Base-by-base conservation (phyloP, 345 rosid species). In the Excoecaria agallocha region DNA sequence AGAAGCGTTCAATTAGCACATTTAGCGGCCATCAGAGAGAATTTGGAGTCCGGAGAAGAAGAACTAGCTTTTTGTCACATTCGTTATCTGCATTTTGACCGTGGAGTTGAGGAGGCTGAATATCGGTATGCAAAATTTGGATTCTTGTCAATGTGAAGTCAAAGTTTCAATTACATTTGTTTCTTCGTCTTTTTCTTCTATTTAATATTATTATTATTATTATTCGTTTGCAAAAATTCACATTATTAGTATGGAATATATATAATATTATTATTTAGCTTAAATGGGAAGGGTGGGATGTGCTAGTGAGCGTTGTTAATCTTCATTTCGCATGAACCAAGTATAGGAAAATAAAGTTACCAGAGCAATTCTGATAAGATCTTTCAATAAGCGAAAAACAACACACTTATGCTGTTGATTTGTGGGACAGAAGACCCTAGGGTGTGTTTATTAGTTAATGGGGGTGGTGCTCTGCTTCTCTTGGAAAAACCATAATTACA, bases 1-100 rank as follows among this genome's bases (percentile, higher is more conserved):
- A 86, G 74, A 73, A 80, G 79, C 75, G 89, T 90, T 74, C 98
- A 94, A 82, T 71, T 87, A 62, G 89, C 88, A 10, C 97, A 92
- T 80, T 86, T 94, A 86, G 89, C 84, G 83, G 90, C 93, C 43
- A 82, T 91, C 79, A 82, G 76, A 65, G 78, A 74, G 64, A 78
- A 80, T 39, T 30, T 88, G 66, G 76, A 77, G 66, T 82, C 78
- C 52, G 92, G 76, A 5, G 87, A 89, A 62, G 92, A 77, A 74
- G 89, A 85, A 49, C 85, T 86, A 12, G 93, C 91, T 0, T 75
- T 87, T 77, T 77, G 85, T 57, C 87, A 50, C 67, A 84, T 92
- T 81, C 90, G 85, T 57, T 91, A 82, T 84, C 93, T 92, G 77
- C 93, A 85, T 67, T 79, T 89, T 74, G 88, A 81, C 73, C 82